Evolutionary conservation across 2,329 filamentous ascomycete genomes (phyloP).

Genomic region (Cladosporium sp.): DNA sequence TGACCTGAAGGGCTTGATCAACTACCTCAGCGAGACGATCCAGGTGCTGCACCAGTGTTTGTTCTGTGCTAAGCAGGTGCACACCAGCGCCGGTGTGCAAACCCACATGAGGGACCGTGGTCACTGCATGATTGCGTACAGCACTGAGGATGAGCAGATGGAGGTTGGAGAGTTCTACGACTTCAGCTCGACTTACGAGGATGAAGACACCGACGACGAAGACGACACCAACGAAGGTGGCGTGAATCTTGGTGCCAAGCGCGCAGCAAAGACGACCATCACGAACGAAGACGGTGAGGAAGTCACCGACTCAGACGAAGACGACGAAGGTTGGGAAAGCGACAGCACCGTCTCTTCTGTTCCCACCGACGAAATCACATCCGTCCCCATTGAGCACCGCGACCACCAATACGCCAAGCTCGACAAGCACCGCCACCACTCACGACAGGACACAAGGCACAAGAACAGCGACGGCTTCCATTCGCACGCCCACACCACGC

Average conservation of each 20-base stretch:
- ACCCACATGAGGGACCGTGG: constrained; percentile 97
- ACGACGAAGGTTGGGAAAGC: constrained; percentile 89
- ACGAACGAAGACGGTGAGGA: constrained; percentile 49
- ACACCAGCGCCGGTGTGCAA: constrained; percentile 73
- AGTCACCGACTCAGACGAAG: constrained; percentile 42
- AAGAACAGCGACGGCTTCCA: constrained; percentile 73
- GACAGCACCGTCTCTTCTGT: constrained; percentile 80
- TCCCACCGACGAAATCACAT: constrained; percentile 76
- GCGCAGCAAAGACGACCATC: constrained; percentile 43
- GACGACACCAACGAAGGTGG: constrained; percentile 48
- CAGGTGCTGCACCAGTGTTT: constrained; percentile 77
- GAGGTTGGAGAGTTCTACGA: constrained; percentile 97
- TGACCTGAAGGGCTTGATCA: constrained; percentile 74
- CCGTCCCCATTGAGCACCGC: constrained; percentile 69
- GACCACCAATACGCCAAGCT: constrained; percentile 68
- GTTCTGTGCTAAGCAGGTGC: constrained; percentile 78
- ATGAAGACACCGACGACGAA: constrained; percentile 58
- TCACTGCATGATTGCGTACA: constrained; percentile 94
- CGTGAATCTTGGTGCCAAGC: constrained; percentile 64
- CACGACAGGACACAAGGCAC: constrained; percentile 64
- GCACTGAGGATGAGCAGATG: constrained; percentile 81
- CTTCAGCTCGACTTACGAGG: constrained; percentile 91
- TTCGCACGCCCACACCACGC: constrained; percentile 70
- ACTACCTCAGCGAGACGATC: constrained; percentile 74
- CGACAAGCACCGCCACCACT: constrained; percentile 69